Percentiles rank a stretch among this genome's conserved stretches.
These are phyloP conservation scores for Dictyostelium firmibasis DNA, from an alignment of 78 protist species.

Conservation along the genomic window DNA sequence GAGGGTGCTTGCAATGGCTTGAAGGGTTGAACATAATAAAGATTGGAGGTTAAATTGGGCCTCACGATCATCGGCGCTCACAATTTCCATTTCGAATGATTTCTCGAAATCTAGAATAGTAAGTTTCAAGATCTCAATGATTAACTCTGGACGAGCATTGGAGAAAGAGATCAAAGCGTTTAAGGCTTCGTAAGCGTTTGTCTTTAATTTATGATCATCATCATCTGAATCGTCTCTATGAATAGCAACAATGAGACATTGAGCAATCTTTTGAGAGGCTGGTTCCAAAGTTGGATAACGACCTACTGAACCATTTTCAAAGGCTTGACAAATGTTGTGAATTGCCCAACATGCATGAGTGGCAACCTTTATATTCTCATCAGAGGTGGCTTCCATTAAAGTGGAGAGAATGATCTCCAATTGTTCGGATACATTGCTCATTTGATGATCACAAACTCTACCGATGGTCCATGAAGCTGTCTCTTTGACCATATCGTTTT, in stretches of 20 bases:
- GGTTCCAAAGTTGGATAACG: background rate
- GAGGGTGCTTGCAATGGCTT: conserved; percentile 51
- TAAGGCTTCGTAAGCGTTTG: conserved; percentile 88
- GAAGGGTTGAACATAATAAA: conserved; percentile 50
- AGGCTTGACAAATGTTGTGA: conserved; percentile 69
- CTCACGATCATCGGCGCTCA: conserved; percentile 20
- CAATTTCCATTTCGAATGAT: background rate
- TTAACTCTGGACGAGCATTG: background rate
- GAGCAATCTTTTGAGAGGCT: background rate
- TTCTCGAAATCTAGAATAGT: conserved; percentile 28
- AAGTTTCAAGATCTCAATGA: background rate
- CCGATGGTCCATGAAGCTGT: conserved; percentile 94
- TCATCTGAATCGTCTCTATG: conserved; percentile 76
- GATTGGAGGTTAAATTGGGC: conserved; percentile 35
- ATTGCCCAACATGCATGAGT: conserved; percentile 88
- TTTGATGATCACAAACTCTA: conserved; percentile 81
- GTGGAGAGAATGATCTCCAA: background rate
- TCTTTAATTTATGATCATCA: conserved; percentile 71
- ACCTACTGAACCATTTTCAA: conserved; percentile 58
- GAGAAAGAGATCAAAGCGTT: conserved; percentile 59
- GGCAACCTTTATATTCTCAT: conserved; percentile 84
- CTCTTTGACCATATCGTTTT: conserved; percentile 77
- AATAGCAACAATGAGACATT: conserved; percentile 35
- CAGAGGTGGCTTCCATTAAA: conserved; percentile 39
- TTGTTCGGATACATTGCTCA: background rate